A percentile compares a stretch with the other conserved stretches of the same genome.
Evolutionary conservation across 306 rosid species (phyloP).

Genomic region (Lathyrus oleraceus): DNA sequence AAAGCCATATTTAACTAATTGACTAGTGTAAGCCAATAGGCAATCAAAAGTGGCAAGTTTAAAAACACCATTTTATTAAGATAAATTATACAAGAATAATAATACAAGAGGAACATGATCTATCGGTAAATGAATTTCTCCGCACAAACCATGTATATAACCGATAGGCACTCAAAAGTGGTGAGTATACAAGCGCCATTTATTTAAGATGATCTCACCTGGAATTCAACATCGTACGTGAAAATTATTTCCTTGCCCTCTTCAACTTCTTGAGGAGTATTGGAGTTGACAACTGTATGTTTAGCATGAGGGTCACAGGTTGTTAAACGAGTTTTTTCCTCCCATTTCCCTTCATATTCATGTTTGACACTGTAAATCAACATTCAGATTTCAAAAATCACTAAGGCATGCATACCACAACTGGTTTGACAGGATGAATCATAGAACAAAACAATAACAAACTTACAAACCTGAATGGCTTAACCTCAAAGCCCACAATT

Average conservation of each 20-base stretch:
- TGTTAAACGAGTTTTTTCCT: no score
- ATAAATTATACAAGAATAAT: no score
- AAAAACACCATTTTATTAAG: slow-evolving; percentile 1
- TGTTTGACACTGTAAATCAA: no score
- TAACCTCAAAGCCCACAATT: no score
- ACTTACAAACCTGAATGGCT: no score
- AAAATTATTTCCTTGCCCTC: slow-evolving; percentile 79
- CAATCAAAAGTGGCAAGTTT: slow-evolving; percentile 2
- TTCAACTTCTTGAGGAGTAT: slow-evolving; percentile 91
- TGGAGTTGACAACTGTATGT: slow-evolving; percentile 74
- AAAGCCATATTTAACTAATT: slow-evolving; percentile 7
- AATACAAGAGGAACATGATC: no score
- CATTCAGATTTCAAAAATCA: no score
- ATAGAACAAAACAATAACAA: no score
- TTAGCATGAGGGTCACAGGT: slow-evolving; percentile 97
- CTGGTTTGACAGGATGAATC: no score
- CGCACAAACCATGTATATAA: slow-evolving; percentile 1
- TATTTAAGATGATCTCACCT: slow-evolving; percentile 54
- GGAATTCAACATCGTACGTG: slow-evolving; percentile 89
- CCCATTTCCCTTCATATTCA: no score
- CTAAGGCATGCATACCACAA: no score
- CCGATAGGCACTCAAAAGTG: background rate
- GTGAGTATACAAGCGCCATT: background rate
- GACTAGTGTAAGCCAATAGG: background rate
- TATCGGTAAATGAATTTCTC: slow-evolving; percentile 4